Evolutionary conservation across 2,329 filamentous ascomycete genomes (phyloP).

Genomic region (Coniochaeta sp.): DNA sequence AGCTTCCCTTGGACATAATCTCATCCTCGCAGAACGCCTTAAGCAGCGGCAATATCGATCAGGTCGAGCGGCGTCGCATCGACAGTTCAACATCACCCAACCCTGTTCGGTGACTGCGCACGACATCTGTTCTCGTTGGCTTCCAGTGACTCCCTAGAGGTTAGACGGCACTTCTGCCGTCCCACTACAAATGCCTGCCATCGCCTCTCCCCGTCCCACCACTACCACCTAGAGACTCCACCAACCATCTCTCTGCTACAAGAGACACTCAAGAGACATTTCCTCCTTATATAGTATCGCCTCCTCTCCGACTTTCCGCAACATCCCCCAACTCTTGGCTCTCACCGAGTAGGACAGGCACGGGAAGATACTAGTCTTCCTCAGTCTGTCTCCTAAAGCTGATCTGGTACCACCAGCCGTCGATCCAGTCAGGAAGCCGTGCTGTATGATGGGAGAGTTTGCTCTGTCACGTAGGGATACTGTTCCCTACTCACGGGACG

Average conservation of each 20-base stretch:
- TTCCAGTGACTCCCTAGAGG: neutral
- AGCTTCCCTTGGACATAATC: neutral
- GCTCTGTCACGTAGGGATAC: neutral
- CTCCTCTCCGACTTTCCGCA: neutral
- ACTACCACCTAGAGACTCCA: neutral
- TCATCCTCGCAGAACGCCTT: neutral
- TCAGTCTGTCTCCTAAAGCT: neutral
- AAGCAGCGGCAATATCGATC: too few relatives aligned
- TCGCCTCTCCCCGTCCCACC: neutral
- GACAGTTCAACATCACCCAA: neutral
- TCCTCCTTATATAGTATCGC: neutral
- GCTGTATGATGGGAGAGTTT: neutral
- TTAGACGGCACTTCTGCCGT: neutral
- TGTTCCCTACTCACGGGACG: neutral
- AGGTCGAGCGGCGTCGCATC: neutral
- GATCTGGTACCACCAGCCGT: neutral
- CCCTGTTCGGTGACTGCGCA: neutral
- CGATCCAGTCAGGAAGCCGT: neutral
- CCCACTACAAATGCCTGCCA: slow-evolving; percentile 1
- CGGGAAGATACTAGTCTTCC: slow-evolving; percentile 2
- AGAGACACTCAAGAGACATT: neutral
- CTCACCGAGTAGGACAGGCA: neutral
- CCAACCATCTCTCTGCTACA: neutral
- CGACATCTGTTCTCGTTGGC: neutral
- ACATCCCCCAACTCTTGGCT: neutral